Evolutionary conservation across 2,329 filamentous ascomycete species (phyloP).

Genomic region (Ophiostoma perfectum): DNA sequence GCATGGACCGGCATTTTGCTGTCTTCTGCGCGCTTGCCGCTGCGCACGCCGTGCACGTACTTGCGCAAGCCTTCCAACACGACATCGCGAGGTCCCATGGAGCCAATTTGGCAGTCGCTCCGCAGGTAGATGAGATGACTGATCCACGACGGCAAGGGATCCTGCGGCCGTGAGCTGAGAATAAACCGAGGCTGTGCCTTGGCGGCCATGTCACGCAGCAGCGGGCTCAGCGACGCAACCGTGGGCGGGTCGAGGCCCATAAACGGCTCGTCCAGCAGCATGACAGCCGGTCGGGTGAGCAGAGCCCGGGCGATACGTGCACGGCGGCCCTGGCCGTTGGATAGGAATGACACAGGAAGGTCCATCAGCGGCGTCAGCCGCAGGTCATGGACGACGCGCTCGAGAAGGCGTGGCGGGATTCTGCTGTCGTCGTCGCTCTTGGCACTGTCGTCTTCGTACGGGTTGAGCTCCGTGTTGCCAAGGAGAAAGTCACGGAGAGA

Average conservation of each 20-base stretch:
- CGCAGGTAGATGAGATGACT: constrained; percentile 73
- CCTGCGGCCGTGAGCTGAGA: constrained; percentile 75
- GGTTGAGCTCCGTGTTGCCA: constrained; percentile 79
- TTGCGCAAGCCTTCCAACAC: constrained; percentile 52
- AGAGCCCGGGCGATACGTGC: constrained; percentile 85
- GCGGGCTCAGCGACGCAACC: constrained; percentile 61
- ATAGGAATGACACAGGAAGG: constrained; percentile 82
- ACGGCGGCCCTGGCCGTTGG: constrained; percentile 85
- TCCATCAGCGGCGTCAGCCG: constrained; percentile 63
- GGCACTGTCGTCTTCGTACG: constrained; percentile 44
- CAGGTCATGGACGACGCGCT: constrained; percentile 66
- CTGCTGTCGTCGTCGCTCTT: constrained; percentile 39
- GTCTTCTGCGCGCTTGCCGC: constrained; percentile 42
- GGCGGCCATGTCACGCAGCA: constrained; percentile 64
- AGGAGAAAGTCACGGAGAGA: constrained; percentile 73
- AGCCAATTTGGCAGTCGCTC: constrained; percentile 58
- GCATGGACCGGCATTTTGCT: constrained; percentile 44
- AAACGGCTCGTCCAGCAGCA: constrained; percentile 89
- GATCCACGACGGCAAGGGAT: constrained; percentile 83
- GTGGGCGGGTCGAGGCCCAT: constrained; percentile 92
- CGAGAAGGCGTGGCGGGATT: constrained; percentile 41
- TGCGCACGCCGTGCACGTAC: constrained; percentile 45
- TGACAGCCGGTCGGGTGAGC: constrained; percentile 68
- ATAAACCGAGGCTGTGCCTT: constrained; percentile 65
- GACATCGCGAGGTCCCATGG: constrained; percentile 59